phyloP scores from a whole-genome alignment of 257 asterid species.

The Rauvolfia tetraphylla region DNA sequence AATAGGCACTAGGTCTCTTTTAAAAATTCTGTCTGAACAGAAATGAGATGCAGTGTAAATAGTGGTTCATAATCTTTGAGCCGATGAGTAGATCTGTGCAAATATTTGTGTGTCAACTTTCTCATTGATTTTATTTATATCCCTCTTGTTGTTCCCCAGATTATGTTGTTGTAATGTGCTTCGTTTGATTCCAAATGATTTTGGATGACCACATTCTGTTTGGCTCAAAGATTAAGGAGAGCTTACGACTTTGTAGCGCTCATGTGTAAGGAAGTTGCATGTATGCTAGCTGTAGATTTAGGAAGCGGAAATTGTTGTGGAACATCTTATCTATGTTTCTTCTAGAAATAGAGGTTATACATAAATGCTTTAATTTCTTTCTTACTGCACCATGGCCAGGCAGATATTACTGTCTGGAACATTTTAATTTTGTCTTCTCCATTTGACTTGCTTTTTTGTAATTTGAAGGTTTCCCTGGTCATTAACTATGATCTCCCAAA shows the following conservation, averaged over 20 bases:
- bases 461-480: constrained; percentile 76
- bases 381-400: background rate
- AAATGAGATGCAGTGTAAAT: background rate
- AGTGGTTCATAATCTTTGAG: background rate
- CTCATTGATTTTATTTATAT: too few species aligned
- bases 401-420: background rate
- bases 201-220: background rate
- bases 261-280: background rate
- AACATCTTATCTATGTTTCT: background rate
- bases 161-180: too few species aligned
- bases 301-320: background rate
- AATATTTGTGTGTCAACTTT: too few species aligned
- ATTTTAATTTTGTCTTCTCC: background rate
- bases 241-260: background rate
- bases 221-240: background rate
- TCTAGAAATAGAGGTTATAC: background rate
- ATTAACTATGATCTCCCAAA: constrained; percentile 97
- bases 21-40: background rate
- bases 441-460: constrained; percentile 2
- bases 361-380: background rate
- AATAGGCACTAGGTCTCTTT: background rate
- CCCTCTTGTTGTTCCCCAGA: background rate
- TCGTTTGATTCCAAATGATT: too few species aligned
- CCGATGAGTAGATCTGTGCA: background rate
- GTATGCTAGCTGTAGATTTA: background rate